phyloP scores from a whole-genome alignment of 2,329 filamentous ascomycete genomes.

The Reticulascus tulasneorum region DNA sequence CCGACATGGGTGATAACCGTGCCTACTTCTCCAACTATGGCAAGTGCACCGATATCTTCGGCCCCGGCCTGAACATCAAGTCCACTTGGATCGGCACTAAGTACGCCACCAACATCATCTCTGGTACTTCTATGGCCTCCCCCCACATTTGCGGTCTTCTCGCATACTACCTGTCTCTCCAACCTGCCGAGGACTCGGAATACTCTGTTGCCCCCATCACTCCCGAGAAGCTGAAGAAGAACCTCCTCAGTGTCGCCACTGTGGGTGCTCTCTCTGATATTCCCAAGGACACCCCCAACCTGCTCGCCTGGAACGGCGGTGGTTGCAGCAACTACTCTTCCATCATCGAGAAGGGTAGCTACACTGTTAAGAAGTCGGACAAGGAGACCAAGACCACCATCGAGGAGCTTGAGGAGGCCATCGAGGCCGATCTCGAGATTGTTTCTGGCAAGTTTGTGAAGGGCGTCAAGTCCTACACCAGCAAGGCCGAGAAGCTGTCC shows the following conservation, averaged over 20 bases:
- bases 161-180: conserved; percentile 96
- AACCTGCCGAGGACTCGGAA: conserved; percentile 84
- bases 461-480: conserved; percentile 46
- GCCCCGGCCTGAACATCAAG: conserved; percentile 91
- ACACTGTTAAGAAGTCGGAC: conserved; percentile 53
- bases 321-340: conserved; percentile 86
- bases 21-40: conserved; percentile 99
- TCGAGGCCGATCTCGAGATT: conserved; percentile 58
- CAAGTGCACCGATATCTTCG: conserved; percentile 99
- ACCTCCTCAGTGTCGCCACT: conserved; percentile 80
- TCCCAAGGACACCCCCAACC: conserved; percentile 81
- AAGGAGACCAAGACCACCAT: conserved; percentile 36
- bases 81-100: conserved; percentile 99
- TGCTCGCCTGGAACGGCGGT: conserved; percentile 98
- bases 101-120: conserved; percentile 97
- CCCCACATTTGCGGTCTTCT: conserved; percentile 94
- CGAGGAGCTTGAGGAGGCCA: conserved; percentile 56
- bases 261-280: conserved; percentile 74
- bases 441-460: conserved; percentile 54
- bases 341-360: conserved; percentile 72
- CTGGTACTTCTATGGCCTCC: conserved; percentile 98
- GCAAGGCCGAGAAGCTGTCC: conserved; percentile 58
- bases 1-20: conserved; percentile 87
- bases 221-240: conserved; percentile 89
- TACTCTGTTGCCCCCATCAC: conserved; percentile 87